Percentiles rank a stretch among this genome's conserved stretches.
phyloP scores from a whole-genome alignment of 2,329 filamentous ascomycete species.

The Arthrobotrys megalospora region DNA sequence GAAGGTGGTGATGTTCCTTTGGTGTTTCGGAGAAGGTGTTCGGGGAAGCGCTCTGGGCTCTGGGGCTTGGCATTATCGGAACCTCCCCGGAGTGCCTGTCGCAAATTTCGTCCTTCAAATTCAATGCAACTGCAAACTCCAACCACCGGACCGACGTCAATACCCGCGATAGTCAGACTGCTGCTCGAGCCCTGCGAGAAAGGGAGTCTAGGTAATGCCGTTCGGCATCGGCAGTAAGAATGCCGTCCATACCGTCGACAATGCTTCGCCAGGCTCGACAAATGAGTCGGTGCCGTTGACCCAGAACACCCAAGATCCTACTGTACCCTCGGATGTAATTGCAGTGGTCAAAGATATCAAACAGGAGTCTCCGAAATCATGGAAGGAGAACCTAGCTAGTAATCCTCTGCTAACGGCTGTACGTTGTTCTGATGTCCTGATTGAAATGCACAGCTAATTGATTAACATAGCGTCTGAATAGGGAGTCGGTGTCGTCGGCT shows the following conservation, averaged over 20 bases:
- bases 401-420: conserved; percentile 55
- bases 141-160: conserved; percentile 13
- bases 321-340: background rate
- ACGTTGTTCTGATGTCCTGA: conserved; percentile 1
- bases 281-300: background rate
- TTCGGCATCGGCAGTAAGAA: conserved; percentile 55
- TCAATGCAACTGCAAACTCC: background rate
- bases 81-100: background rate
- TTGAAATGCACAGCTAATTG: conserved; percentile 57
- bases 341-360: conserved; percentile 9
- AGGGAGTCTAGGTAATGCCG: conserved; percentile 45
- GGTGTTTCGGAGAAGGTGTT: conserved; percentile 24
- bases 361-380: conserved; percentile 39
- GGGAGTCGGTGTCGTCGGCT: conserved; percentile 90
- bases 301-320: conserved; percentile 1
- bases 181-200: conserved; percentile 17
- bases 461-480: conserved; percentile 69
- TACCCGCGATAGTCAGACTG: conserved; percentile 7
- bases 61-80: conserved; percentile 2
- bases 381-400: conserved; percentile 43
- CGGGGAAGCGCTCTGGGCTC: conserved; percentile 22
- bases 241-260: conserved; percentile 36
- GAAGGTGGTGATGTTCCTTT: conserved; percentile 23
- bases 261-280: conserved; percentile 8
- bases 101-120: conserved; percentile 19